phyloP scores from a whole-genome alignment of 2,329 filamentous ascomycete species.

The Xylariaceae sp. region DNA sequence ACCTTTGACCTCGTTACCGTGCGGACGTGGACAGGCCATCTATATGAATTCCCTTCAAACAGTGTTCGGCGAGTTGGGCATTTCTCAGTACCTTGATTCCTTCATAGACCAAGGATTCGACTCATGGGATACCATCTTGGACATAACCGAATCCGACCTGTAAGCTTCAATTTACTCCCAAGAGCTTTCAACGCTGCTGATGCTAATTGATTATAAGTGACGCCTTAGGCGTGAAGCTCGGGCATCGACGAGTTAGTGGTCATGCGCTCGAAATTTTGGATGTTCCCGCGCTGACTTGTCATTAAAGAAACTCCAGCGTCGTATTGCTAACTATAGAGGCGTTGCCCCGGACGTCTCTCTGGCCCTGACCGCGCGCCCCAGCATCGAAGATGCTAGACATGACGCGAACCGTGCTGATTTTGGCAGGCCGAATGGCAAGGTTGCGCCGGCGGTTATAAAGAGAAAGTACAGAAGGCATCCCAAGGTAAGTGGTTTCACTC shows the following conservation, averaged over 20 bases:
- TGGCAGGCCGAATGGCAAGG: conserved; percentile 40
- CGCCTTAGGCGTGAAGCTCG: conserved; percentile 69
- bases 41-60: conserved; percentile 59
- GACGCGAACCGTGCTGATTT: conserved; percentile 49
- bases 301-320: conserved; percentile 69
- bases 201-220: conserved; percentile 45
- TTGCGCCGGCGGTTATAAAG: conserved; percentile 48
- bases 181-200: neutral
- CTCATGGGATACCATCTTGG: conserved; percentile 75
- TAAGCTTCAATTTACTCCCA: conserved; percentile 38
- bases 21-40: conserved; percentile 19
- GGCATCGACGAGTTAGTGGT: conserved; percentile 66
- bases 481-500: conserved; percentile 47
- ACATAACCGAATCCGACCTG: conserved; percentile 81
- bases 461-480: conserved; percentile 74
- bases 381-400: conserved; percentile 48
- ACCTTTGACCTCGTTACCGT: conserved; percentile 8
- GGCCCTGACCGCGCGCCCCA: conserved; percentile 45
- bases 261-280: neutral
- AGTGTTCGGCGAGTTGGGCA: conserved; percentile 68
- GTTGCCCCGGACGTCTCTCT: conserved; percentile 50
- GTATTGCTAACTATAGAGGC: conserved; percentile 69
- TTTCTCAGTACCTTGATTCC: conserved; percentile 68
- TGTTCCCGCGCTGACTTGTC: conserved; percentile 2
- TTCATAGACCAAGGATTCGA: conserved; percentile 80